Conservation (phyloP, 805 yeast species). For the Pichia eremophila region DNA sequence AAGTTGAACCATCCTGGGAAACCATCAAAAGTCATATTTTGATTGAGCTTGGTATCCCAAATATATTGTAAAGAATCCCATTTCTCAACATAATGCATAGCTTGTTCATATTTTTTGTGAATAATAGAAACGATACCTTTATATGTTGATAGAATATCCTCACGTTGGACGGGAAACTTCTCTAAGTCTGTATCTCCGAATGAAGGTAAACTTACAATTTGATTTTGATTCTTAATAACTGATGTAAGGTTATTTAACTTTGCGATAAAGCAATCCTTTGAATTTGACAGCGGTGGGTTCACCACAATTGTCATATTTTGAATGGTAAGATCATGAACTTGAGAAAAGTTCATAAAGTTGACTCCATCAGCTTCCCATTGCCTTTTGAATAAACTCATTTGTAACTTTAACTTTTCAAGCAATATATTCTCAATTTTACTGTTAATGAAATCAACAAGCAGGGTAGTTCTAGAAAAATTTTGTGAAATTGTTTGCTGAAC, state of each 20-base stretch:
- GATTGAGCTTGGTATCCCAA: constrained; percentile 45
- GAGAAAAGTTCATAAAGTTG: background rate
- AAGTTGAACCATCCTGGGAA: constrained; percentile 40
- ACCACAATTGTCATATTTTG: constrained; percentile 31
- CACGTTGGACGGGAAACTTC: background rate
- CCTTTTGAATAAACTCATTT: constrained; percentile 3
- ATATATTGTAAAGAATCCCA: constrained; percentile 52
- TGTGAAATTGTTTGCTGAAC: constrained; percentile 29
- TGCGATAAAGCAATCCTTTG: constrained; percentile 26
- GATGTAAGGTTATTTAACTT: constrained; percentile 18
- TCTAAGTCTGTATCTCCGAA: background rate
- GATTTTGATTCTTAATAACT: constrained; percentile 20
- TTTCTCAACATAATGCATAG: background rate
- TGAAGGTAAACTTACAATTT: constrained; percentile 16
- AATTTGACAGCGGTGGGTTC: constrained; percentile 27
- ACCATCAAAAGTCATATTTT: constrained; percentile 26
- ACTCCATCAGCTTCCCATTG: constrained; percentile 18
- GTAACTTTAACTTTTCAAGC: constrained; percentile 18
- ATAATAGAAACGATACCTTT: background rate
- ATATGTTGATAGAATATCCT: constrained; percentile 11
- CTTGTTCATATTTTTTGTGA: background rate
- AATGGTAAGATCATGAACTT: constrained; percentile 28
- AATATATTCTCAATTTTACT: constrained; percentile 22
- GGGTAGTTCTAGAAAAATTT: constrained; percentile 27
- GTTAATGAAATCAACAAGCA: constrained; percentile 29